Evolutionary conservation across 169 alveolate genomes (phyloP), one percentile per base, ranked within the genome.

Genomic region (Plasmodium relictum): DNA sequence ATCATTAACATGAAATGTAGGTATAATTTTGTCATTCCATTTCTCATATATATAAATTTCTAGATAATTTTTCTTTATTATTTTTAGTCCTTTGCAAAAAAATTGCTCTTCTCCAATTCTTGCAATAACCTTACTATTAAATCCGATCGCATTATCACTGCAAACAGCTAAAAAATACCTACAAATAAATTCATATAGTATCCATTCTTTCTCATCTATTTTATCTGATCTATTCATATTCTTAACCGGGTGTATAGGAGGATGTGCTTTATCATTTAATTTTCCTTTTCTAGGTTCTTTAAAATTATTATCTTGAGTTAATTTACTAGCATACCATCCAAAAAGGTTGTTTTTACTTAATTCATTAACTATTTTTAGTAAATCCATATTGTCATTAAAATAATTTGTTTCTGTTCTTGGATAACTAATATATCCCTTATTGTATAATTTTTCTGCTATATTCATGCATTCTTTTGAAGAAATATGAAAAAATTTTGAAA

Each of bases 231-330:
- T 89, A 73, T 91, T 52, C 59, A 97, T 94, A 72, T 88, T 88
- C 91, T 98, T 98, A n/a, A 98, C 99, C 0, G 99, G 99, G 91
- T 99, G 99, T 39, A 99, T 99, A 1, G 99, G 99, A 18, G 99
- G 99, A 93, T 99, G 99, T 2, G 99, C 99, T 73, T 98, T 95
- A 91, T 99, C 99, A 93, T 98, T 98, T 68, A 96, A 93, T 41
- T 94, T 95, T 7, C 99, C 98, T 89, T 93, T 95, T 68, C 97
- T 88, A 9, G 98, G 59, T 88, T 96, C 42, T 88, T 93, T 73
- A 85, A 52, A 69, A 56, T 44, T 6, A 68, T 66, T 44, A 16
- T 45, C n/a, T 16, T 59, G 16, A 3, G 9, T 18, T 93, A 97
- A 86, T 44, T 92, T 92, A 10, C 65, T 26, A 10, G 99, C 99